phyloP scores from a whole-genome alignment of 2,329 filamentous ascomycete species.

The Cercospora sp. region DNA sequence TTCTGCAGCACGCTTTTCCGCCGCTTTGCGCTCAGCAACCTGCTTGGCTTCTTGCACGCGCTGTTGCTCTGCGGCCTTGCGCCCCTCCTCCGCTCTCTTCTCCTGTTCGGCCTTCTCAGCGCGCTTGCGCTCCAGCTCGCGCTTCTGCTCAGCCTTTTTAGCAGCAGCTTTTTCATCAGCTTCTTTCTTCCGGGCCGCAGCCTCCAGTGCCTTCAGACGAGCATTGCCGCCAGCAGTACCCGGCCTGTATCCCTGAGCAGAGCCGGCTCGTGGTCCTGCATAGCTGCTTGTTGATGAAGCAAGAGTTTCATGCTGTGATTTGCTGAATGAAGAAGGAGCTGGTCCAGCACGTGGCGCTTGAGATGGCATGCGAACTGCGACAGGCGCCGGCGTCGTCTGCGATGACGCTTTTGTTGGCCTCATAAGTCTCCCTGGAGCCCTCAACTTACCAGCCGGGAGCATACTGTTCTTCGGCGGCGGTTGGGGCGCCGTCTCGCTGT shows the following conservation, averaged over 20 bases:
- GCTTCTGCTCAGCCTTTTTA: conserved; percentile 77
- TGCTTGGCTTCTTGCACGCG: conserved; percentile 40
- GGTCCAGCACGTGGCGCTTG: conserved; percentile 42
- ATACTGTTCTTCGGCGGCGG: conserved; percentile 54
- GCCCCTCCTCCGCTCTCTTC: conserved; percentile 40
- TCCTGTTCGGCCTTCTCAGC: conserved; percentile 67
- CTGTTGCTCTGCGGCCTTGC: conserved; percentile 43
- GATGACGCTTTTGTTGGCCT: conserved; percentile 51
- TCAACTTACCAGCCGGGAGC: conserved; percentile 42
- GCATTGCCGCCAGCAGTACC: conserved; percentile 49
- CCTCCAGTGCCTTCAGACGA: conserved; percentile 59
- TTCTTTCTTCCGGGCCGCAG: conserved; percentile 79
- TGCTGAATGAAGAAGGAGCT: conserved; percentile 27
- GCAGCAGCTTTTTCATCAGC: conserved; percentile 78
- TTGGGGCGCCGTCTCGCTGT: conserved; percentile 59
- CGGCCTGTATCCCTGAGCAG: conserved; percentile 54
- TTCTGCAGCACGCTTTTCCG: conserved; percentile 52
- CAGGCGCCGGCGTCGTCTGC: conserved; percentile 68
- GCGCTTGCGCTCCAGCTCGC: conserved; percentile 76
- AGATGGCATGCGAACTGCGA: conserved; percentile 66
- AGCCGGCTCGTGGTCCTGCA: conserved; percentile 68
- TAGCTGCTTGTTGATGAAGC: conserved; percentile 46
- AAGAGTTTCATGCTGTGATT: conserved; percentile 25
- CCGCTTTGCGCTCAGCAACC: conserved; percentile 41
- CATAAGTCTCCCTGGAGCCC: conserved; percentile 38